Evolutionary conservation across 2,329 filamentous ascomycete genomes (phyloP).

Genomic region (Clonostachys solani): DNA sequence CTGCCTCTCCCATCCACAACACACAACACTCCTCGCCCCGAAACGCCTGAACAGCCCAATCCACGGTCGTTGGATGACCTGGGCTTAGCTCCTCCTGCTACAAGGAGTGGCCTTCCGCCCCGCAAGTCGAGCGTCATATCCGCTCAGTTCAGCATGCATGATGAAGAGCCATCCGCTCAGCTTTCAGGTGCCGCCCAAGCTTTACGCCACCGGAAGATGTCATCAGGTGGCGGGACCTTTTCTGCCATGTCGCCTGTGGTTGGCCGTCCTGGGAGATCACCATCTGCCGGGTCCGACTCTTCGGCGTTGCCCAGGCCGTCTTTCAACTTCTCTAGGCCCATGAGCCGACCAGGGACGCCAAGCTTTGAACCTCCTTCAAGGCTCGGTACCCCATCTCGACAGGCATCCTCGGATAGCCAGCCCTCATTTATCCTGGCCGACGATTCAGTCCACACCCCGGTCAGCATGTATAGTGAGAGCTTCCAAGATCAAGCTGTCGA

Average conservation of each 20-base stretch:
- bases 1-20: slow-evolving; percentile 27
- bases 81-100: slow-evolving; percentile 41
- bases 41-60: slow-evolving; percentile 37
- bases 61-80: slow-evolving; percentile 44
- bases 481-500: slow-evolving; percentile 52
- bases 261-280: slow-evolving; percentile 53
- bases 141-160: slow-evolving; percentile 61
- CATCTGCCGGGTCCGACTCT: slow-evolving; percentile 78
- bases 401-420: slow-evolving; percentile 65
- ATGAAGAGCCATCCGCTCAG: slow-evolving; percentile 20
- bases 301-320: slow-evolving; percentile 70
- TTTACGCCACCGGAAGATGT: slow-evolving; percentile 51
- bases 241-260: slow-evolving; percentile 38
- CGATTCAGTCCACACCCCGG: slow-evolving; percentile 63
- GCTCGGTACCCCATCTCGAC: slow-evolving; percentile 48
- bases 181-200: slow-evolving; percentile 46
- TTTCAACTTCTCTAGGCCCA: slow-evolving; percentile 90
- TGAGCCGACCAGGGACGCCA: slow-evolving; percentile 69
- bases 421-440: slow-evolving; percentile 59
- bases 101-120: slow-evolving; percentile 20
- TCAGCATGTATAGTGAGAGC: slow-evolving; percentile 68
- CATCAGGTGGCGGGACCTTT: no score
- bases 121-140: slow-evolving; percentile 58
- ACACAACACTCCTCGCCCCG: slow-evolving; percentile 20
- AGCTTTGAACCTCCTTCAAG: slow-evolving; percentile 25